Conservation (phyloP, 768 basidiomycete genomes). For the Gymnopilus dilepis region DNA sequence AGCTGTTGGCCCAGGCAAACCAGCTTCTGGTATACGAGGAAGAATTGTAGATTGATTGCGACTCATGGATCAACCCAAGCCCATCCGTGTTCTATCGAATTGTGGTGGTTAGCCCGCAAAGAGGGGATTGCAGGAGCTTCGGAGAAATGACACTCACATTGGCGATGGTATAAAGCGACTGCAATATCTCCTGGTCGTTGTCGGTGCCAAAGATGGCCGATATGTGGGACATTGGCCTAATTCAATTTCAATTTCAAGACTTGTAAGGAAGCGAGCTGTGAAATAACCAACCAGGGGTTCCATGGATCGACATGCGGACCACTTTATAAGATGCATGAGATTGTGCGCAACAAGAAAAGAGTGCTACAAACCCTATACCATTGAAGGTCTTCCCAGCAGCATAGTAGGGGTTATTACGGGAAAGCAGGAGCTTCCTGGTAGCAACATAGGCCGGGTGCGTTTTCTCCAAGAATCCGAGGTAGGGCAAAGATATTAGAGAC, state of each 20-base stretch:
- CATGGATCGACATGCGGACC: slow-evolving; percentile 77
- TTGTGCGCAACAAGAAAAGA: not conserved
- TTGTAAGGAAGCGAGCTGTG: not conserved
- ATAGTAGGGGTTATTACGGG: slow-evolving; percentile 72
- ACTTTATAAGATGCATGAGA: slow-evolving; percentile 38
- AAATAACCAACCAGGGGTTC: slow-evolving; percentile 63
- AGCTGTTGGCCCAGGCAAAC: slow-evolving; percentile 88
- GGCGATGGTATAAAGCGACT: slow-evolving; percentile 64
- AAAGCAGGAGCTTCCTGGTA: slow-evolving; percentile 68
- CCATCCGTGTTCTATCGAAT: slow-evolving; percentile 76
- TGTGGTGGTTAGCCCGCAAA: slow-evolving; percentile 1
- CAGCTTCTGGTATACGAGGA: slow-evolving; percentile 70
- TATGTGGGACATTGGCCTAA: slow-evolving; percentile 82
- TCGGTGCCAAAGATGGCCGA: slow-evolving; percentile 77
- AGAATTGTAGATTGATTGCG: slow-evolving; percentile 63
- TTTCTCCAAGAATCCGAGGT: slow-evolving; percentile 76
- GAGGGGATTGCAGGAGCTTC: not conserved
- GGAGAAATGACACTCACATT: slow-evolving; percentile 63
- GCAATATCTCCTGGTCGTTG: slow-evolving; percentile 69
- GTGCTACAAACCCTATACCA: slow-evolving; percentile 63
- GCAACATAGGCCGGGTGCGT: slow-evolving; percentile 60
- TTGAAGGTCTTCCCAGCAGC: slow-evolving; percentile 65
- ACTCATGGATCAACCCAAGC: slow-evolving; percentile 81
- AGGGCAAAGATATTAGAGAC: slow-evolving; percentile 81
- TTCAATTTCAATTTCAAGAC: slow-evolving; percentile 6